Evolutionary conservation across 2,329 filamentous ascomycete species (phyloP).

Genomic region (Botryotinia narcissicola): DNA sequence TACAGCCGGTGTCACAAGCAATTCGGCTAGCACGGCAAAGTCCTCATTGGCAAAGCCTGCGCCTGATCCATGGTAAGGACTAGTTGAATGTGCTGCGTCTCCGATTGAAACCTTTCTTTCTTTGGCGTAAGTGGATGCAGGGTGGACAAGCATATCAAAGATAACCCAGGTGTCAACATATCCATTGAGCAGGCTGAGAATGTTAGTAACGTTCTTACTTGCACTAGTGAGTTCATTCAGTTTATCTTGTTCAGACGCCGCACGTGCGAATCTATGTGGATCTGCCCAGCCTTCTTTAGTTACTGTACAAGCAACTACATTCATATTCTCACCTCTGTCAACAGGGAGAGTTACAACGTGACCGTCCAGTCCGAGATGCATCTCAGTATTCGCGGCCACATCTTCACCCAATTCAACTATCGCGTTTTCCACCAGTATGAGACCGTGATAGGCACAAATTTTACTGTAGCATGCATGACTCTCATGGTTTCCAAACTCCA

Average conservation of each 20-base stretch:
- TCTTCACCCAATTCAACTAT: conserved; percentile 48
- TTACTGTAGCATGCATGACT: conserved; percentile 46
- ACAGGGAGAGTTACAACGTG: conserved; percentile 61
- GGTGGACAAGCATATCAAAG: conserved; percentile 43
- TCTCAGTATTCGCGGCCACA: conserved; percentile 48
- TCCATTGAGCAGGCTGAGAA: conserved; percentile 26
- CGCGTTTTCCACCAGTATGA: conserved; percentile 58
- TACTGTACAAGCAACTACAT: conserved; percentile 41
- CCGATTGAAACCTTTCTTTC: conserved; percentile 49
- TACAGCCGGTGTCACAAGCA: conserved; percentile 46
- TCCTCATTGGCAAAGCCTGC: conserved; percentile 57
- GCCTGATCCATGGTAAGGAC: conserved; percentile 58
- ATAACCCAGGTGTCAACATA: conserved; percentile 48
- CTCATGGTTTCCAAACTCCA: conserved; percentile 42
- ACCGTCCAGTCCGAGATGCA: conserved; percentile 49
- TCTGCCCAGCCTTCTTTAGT: conserved; percentile 37
- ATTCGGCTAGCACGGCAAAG: conserved; percentile 45
- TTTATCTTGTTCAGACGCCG: conserved; percentile 39
- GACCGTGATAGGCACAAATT: conserved; percentile 60
- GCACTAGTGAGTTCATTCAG: conserved; percentile 39
- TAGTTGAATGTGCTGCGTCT: conserved; percentile 61
- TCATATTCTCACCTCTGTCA: conserved; percentile 52
- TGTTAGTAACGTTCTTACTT: conserved; percentile 29
- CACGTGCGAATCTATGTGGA: conserved; percentile 39
- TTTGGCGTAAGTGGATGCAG: conserved; percentile 38